Percentiles rank a stretch among this genome's conserved stretches.
phyloP scores from a whole-genome alignment of 2,329 filamentous ascomycete genomes.

The Penicillium sclerotigenum region DNA sequence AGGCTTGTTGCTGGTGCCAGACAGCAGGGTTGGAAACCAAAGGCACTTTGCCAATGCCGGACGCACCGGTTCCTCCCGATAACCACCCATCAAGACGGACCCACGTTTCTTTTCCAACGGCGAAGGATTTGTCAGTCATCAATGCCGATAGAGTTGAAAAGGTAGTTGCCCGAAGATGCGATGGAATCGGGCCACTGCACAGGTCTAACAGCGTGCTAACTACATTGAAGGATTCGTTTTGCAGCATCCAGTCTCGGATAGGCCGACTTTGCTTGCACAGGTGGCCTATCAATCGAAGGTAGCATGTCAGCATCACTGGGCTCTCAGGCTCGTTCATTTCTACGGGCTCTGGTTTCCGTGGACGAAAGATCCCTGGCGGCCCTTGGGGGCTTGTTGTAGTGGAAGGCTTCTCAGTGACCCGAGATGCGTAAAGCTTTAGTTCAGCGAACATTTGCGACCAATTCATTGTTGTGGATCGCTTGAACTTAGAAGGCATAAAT shows the following conservation, averaged over 20 bases:
- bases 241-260: constrained; percentile 71
- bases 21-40: constrained; percentile 40
- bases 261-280: constrained; percentile 70
- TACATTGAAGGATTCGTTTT: constrained; percentile 64
- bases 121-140: constrained; percentile 67
- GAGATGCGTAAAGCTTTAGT: constrained; percentile 76
- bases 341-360: constrained; percentile 60
- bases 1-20: constrained; percentile 58
- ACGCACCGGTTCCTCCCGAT: constrained; percentile 49
- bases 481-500: constrained; percentile 71
- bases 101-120: constrained; percentile 75
- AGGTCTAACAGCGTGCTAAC: constrained; percentile 73
- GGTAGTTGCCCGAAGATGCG: constrained; percentile 75
- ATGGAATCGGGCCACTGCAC: constrained; percentile 71
- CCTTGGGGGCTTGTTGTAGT: constrained; percentile 47
- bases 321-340: constrained; percentile 87
- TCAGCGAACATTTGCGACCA: constrained; percentile 94
- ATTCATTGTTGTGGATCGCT: constrained; percentile 78
- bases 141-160: constrained; percentile 76
- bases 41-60: constrained; percentile 49
- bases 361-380: constrained; percentile 55
- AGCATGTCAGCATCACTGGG: constrained; percentile 94
- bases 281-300: constrained; percentile 81
- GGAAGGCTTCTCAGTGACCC: constrained; percentile 69
- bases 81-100: constrained; percentile 74